A percentile compares a stretch with the other conserved stretches of the same genome.
phyloP scores from a whole-genome alignment of 768 basidiomycete genomes.

The Hemileccinum impolitum region DNA sequence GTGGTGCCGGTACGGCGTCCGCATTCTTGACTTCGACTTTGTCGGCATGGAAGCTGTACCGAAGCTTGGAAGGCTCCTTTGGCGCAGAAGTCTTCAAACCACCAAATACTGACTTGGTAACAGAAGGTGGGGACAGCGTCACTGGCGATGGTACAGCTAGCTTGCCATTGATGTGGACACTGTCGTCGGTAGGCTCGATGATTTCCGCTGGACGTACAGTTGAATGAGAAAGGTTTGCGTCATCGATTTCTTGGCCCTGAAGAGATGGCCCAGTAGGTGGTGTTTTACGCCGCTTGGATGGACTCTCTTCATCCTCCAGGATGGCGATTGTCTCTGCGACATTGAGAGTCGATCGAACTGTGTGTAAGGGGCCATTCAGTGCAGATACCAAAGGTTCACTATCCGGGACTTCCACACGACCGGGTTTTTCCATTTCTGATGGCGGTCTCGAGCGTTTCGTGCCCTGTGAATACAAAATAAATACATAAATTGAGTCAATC shows the following conservation, averaged over 20 bases:
- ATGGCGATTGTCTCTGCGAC: constrained; percentile 37
- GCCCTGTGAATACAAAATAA: constrained; percentile 43
- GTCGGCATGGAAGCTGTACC: constrained; percentile 67
- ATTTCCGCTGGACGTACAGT: constrained; percentile 36
- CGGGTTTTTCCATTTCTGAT: constrained; percentile 44
- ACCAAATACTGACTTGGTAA: constrained; percentile 21
- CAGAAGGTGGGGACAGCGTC: constrained; percentile 20
- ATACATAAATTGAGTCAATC: constrained; percentile 6
- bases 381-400: constrained; percentile 10
- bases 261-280: constrained; percentile 9
- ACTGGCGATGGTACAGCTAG: neutral
- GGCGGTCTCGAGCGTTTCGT: constrained; percentile 77
- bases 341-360: neutral
- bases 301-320: constrained; percentile 36
- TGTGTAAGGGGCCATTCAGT: constrained; percentile 15
- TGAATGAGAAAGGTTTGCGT: constrained; percentile 25
- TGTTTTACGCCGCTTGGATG: constrained; percentile 50
- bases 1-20: constrained; percentile 6
- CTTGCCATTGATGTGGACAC: constrained; percentile 15
- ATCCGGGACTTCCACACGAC: constrained; percentile 3
- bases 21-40: constrained; percentile 32
- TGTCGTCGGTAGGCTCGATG: constrained; percentile 36
- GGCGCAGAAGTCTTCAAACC: constrained; percentile 53
- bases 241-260: constrained; percentile 30
- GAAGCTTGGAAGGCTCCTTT: constrained; percentile 75